phyloP scores from a whole-genome alignment of 805 yeast genomes.

The Pichia occidentalis region DNA sequence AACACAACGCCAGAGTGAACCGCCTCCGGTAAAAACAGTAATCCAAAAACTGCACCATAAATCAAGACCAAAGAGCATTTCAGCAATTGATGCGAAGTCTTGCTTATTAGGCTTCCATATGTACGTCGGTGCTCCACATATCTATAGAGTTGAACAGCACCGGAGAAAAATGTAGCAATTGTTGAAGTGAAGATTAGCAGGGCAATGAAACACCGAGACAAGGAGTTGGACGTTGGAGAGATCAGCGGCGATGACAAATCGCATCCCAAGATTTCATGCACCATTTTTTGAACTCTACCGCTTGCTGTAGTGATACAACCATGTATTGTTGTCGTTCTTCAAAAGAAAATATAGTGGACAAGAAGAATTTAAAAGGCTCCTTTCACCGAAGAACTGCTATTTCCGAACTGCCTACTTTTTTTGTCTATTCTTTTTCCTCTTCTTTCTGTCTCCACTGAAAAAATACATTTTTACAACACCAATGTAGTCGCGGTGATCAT shows the following conservation, averaged over 20 bases:
- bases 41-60: conserved; percentile 7
- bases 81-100: conserved; percentile 10
- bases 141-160: conserved; percentile 19
- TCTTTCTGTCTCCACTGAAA: no score
- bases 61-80: conserved; percentile 14
- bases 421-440: no score
- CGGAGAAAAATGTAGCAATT: conserved; percentile 13
- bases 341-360: no score
- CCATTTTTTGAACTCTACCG: no score
- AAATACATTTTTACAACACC: no score
- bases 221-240: conserved; percentile 20
- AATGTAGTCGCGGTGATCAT: no score
- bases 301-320: no score
- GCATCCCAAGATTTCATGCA: no score
- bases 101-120: conserved; percentile 10
- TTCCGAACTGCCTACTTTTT: no score
- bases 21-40: conserved; percentile 10
- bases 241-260: conserved; percentile 20
- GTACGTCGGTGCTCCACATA: conserved; percentile 9
- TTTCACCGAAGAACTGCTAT: no score
- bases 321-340: no score
- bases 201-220: conserved; percentile 29
- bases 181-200: conserved; percentile 15
- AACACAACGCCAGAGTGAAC: conserved; percentile 1
- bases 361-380: no score